phyloP scores from a whole-genome alignment of 2,329 filamentous ascomycete species.

The Chaetomiaceae sp. region DNA sequence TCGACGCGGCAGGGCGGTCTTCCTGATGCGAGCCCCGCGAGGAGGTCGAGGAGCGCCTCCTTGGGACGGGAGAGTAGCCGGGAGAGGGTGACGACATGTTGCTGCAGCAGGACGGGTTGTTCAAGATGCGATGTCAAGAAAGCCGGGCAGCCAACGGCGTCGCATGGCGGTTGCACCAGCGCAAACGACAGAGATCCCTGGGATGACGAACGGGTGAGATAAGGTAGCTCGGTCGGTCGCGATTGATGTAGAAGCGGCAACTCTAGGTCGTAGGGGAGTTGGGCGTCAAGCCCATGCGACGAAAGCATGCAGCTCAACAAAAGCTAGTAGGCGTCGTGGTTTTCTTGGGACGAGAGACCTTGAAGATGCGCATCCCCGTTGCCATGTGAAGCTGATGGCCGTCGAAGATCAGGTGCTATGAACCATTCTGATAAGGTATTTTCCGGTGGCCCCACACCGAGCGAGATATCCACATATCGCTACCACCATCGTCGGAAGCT shows the following conservation, averaged over 20 bases:
- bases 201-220: not conserved
- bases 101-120: not conserved
- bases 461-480: no score
- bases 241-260: not conserved
- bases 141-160: slow-evolving; percentile 2
- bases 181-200: slow-evolving; percentile 3
- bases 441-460: no score
- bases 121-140: slow-evolving; percentile 12
- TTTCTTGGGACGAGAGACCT: no score
- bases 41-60: slow-evolving; percentile 19
- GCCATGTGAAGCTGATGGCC: no score
- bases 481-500: no score
- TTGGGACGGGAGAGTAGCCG: slow-evolving; percentile 23
- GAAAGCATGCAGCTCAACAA: no score
- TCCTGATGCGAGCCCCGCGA: slow-evolving; percentile 30
- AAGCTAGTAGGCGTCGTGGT: no score
- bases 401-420: no score
- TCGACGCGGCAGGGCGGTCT: slow-evolving; percentile 25
- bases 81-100: slow-evolving; percentile 26
- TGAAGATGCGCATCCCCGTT: no score
- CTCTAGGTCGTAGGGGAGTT: not conserved
- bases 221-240: no score
- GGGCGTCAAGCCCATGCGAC: no score
- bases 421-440: no score
- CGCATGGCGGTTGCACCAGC: slow-evolving; percentile 16